These are phyloP conservation scores for Cadophora sp. DNA, from an alignment of 2,329 filamentous ascomycete genomes.

Conservation along the genomic window DNA sequence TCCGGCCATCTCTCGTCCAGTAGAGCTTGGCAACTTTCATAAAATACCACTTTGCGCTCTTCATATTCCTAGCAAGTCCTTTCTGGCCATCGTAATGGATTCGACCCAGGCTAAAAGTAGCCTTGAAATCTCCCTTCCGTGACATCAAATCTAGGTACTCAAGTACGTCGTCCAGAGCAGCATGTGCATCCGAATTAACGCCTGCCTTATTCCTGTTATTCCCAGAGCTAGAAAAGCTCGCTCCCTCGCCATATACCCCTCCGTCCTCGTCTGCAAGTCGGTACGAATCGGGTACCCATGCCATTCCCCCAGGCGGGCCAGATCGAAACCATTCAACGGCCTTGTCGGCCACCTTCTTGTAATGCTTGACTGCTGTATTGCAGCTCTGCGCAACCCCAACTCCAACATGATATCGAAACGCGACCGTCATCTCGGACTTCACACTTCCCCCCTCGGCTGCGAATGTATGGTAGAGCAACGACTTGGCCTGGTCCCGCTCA, in stretches of 20 bases:
- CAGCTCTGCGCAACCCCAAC: conserved; percentile 88
- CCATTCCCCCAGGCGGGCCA: conserved; percentile 86
- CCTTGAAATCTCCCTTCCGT: conserved; percentile 75
- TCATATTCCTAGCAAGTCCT: conserved; percentile 65
- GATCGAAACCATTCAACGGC: conserved; percentile 87
- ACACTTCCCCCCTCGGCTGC: conserved; percentile 85
- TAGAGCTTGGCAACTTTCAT: conserved; percentile 70
- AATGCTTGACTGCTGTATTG: conserved; percentile 83
- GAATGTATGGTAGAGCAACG: conserved; percentile 92
- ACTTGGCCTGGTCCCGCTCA: conserved; percentile 85
- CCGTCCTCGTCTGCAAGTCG: conserved; percentile 89
- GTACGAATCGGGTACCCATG: conserved; percentile 79
- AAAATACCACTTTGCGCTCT: conserved; percentile 71
- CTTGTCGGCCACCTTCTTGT: conserved; percentile 93
- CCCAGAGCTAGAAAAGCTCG: conserved; percentile 87
- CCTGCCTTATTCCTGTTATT: conserved; percentile 77
- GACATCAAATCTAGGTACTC: conserved; percentile 83
- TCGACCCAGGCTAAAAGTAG: conserved; percentile 72
- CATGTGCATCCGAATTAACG: conserved; percentile 79
- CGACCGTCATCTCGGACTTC: conserved; percentile 91
- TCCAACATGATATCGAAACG: conserved; percentile 82
- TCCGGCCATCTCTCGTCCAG: conserved; percentile 70
- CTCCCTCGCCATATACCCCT: conserved; percentile 93
- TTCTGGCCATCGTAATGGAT: conserved; percentile 74
- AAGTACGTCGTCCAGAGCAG: conserved; percentile 89